phyloP scores from a whole-genome alignment of 768 basidiomycete species.

The Amanita phalloides region DNA sequence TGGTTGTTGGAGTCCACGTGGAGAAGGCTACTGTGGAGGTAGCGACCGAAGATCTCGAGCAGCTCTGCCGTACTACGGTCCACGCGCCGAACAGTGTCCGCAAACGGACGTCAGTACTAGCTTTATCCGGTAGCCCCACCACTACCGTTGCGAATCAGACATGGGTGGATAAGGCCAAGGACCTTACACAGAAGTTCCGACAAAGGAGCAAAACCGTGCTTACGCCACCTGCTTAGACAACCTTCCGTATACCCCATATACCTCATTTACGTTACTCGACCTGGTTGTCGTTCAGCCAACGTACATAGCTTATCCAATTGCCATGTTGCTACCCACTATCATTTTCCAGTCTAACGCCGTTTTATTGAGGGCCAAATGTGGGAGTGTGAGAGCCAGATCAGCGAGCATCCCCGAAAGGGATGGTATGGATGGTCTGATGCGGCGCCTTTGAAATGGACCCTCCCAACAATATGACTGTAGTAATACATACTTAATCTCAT shows the following conservation, averaged over 20 bases:
- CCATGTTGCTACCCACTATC: background rate
- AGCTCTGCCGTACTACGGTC: conserved; percentile 17
- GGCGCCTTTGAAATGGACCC: background rate
- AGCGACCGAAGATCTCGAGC: conserved; percentile 14
- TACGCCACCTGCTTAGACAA: background rate
- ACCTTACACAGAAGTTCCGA: conserved; percentile 31
- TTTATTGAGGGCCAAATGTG: background rate
- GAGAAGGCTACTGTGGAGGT: conserved; percentile 32
- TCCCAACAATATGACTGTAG: background rate
- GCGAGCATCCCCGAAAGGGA: background rate
- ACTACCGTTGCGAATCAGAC: conserved; percentile 10
- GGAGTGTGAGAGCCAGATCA: background rate
- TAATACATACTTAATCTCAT: background rate
- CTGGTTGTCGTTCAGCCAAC: background rate
- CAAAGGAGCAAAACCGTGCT: conserved; percentile 21
- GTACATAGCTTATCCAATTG: background rate
- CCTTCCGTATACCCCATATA: background rate
- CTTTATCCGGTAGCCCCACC: conserved; percentile 12
- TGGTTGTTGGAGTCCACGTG: conserved; percentile 38
- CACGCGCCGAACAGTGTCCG: conserved; percentile 22
- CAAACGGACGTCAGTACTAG: conserved; percentile 23
- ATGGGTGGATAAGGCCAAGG: conserved; percentile 27
- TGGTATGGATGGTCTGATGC: background rate
- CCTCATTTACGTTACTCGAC: background rate
- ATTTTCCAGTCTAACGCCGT: background rate